phyloP scores from a whole-genome alignment of 2,329 filamentous ascomycete species.

The Tolypocladium album region DNA sequence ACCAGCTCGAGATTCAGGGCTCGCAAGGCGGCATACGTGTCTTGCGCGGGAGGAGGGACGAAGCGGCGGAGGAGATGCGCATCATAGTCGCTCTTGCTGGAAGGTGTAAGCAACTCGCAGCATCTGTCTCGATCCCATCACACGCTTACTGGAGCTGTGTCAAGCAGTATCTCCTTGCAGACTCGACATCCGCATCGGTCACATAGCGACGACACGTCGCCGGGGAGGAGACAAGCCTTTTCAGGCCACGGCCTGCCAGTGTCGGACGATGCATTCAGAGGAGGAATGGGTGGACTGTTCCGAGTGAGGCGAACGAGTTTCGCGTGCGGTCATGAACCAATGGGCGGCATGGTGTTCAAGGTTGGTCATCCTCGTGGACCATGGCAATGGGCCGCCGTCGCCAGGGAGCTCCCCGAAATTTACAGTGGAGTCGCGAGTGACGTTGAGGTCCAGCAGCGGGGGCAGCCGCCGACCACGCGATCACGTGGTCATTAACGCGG shows the following conservation, averaged over 20 bases:
- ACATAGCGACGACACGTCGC: conserved; percentile 29
- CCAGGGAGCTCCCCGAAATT: not conserved
- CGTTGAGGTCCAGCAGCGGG: conserved; percentile 6
- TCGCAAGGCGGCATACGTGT: conserved; percentile 83
- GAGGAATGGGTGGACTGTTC: not conserved
- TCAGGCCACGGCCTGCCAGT: conserved; percentile 25
- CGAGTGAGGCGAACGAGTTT: not conserved
- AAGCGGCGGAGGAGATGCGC: conserved; percentile 81
- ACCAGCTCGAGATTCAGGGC: conserved; percentile 90
- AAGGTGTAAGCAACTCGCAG: conserved; percentile 3
- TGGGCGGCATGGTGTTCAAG: conserved; percentile 7
- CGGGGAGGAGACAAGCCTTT: conserved; percentile 18
- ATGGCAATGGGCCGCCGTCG: not conserved
- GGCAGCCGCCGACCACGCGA: conserved; percentile 9
- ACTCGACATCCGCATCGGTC: conserved; percentile 39
- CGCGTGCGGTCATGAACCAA: conserved; percentile 3
- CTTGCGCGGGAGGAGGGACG: conserved; percentile 60
- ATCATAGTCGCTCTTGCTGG: conserved; percentile 77
- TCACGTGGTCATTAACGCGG: conserved; percentile 31
- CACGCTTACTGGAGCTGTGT: conserved; percentile 37
- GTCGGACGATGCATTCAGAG: conserved; percentile 28
- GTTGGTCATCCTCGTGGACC: conserved; percentile 2
- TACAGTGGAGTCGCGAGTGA: conserved; percentile 8
- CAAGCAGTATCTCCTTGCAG: conserved; percentile 43
- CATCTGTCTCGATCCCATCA: not conserved